phyloP scores from a whole-genome alignment of 2,329 filamentous ascomycete species.

The Trichoderma aggressivum region DNA sequence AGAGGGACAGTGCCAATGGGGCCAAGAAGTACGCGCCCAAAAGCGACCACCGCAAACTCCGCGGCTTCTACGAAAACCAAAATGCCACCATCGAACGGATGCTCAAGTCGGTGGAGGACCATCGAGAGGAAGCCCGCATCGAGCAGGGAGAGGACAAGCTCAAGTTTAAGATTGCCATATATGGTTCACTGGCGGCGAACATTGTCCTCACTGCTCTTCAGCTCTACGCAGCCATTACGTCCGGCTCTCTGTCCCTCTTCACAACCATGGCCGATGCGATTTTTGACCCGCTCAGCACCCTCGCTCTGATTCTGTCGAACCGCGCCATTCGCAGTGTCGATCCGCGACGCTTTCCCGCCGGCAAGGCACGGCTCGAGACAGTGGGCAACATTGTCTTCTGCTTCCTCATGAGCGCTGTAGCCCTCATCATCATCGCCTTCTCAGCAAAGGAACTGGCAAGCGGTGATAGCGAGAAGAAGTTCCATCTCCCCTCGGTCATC shows the following conservation, averaged over 20 bases:
- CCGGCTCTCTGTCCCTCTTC: conserved; percentile 89
- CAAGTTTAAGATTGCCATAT: conserved; percentile 64
- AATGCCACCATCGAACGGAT: conserved; percentile 92
- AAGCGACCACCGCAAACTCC: conserved; percentile 53
- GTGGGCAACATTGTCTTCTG: conserved; percentile 96
- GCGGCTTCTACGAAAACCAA: conserved; percentile 83
- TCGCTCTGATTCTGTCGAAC: conserved; percentile 81
- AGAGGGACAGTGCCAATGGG: conserved; percentile 53
- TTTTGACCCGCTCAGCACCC: conserved; percentile 87
- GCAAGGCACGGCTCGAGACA: conserved; percentile 91
- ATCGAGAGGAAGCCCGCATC: conserved; percentile 75
- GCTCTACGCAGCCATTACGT: conserved; percentile 82
- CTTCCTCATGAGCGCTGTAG: conserved; percentile 92
- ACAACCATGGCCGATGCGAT: conserved; percentile 96
- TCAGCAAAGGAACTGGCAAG: conserved; percentile 67
- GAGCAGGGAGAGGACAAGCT: conserved; percentile 78
- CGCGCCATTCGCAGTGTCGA: conserved; percentile 88
- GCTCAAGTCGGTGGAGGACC: conserved; percentile 89
- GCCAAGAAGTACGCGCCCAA: conserved; percentile 25
- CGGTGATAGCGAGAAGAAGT: conserved; percentile 55
- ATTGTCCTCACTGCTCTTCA: conserved; percentile 75
- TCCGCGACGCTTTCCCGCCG: conserved; percentile 79
- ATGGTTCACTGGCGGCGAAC: conserved; percentile 74
- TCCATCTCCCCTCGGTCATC: conserved; percentile 79
- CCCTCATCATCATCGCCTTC: conserved; percentile 87